A percentile compares a stretch with the other conserved stretches of the same genome.
Conservation (phyloP, 768 basidiomycete genomes). For the Mycena rosella region DNA sequence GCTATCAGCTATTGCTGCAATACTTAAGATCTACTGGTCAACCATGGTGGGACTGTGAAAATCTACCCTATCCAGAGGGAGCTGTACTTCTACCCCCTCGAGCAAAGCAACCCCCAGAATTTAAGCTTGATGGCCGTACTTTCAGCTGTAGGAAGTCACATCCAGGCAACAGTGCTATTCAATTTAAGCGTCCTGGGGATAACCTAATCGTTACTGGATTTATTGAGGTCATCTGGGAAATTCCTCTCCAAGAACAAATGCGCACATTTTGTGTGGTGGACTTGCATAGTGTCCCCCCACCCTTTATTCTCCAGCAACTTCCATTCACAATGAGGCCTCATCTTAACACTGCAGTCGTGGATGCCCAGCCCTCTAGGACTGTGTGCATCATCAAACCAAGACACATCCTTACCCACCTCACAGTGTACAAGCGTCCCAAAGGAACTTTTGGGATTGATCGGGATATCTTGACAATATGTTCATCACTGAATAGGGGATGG, state of each 20-base stretch:
- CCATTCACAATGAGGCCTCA: not conserved
- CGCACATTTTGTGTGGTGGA: slow-evolving; percentile 4
- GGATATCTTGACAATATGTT: not conserved
- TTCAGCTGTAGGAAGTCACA: slow-evolving; percentile 6
- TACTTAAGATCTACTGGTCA: not conserved
- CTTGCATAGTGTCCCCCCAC: not conserved
- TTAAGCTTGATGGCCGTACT: not conserved
- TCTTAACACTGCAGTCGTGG: not conserved
- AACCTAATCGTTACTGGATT: not conserved
- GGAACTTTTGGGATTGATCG: not conserved
- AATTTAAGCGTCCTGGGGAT: not conserved
- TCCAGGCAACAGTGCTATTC: slow-evolving; percentile 9
- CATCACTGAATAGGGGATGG: not conserved
- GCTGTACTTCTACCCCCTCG: slow-evolving; percentile 1
- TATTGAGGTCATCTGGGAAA: slow-evolving; percentile 15
- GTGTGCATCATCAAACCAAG: not conserved
- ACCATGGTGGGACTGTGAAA: not conserved
- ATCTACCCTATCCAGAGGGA: not conserved
- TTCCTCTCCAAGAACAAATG: slow-evolving; percentile 1
- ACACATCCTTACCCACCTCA: slow-evolving; percentile 3
- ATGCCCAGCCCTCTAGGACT: not conserved
- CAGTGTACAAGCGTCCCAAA: not conserved
- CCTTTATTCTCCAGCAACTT: not conserved
- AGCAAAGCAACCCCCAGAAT: not conserved
- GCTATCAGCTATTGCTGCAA: not conserved